phyloP scores from a whole-genome alignment of 352 stramenopile species.

The Plasmopara halstedii region DNA sequence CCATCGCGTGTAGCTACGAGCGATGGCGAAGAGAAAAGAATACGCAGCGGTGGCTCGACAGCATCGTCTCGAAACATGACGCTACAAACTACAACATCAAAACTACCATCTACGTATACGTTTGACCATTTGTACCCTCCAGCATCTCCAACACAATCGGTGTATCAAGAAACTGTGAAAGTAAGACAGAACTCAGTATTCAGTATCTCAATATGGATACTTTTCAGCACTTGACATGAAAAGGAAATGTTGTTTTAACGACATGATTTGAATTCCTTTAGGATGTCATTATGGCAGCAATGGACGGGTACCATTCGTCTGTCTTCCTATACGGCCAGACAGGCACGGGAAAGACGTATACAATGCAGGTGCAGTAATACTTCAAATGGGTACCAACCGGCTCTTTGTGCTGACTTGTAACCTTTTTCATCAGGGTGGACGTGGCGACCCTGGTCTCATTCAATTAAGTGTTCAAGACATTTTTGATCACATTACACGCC shows the following conservation, averaged over 20 bases:
- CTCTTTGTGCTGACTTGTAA: conserved; percentile 18
- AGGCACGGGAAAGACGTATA: conserved; percentile 80
- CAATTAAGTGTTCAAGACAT: conserved; percentile 81
- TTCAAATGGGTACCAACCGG: conserved; percentile 6
- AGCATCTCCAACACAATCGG: conserved; percentile 47
- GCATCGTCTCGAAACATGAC: conserved; percentile 31
- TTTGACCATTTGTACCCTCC: conserved; percentile 87
- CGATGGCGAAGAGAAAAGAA: conserved; percentile 24
- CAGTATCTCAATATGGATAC: conserved; percentile 2
- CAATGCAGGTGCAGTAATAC: conserved; percentile 45
- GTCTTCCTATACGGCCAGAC: conserved; percentile 92
- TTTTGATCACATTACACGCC: conserved; percentile 71
- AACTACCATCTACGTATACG: conserved; percentile 64
- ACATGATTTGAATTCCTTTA: conserved; percentile 2
- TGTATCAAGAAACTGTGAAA: conserved; percentile 83
- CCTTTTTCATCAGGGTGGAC: conserved; percentile 19
- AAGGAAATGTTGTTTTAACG: too few relatives aligned
- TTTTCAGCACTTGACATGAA: too few relatives aligned
- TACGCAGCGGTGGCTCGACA: conserved; percentile 22
- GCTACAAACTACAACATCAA: conserved; percentile 15
- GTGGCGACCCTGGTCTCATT: conserved; percentile 72
- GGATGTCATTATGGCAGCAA: conserved; percentile 59
- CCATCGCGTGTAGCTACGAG: conserved; percentile 22
- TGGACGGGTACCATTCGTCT: conserved; percentile 78
- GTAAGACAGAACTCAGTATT: conserved; percentile 1